Percentiles rank a stretch among this genome's conserved stretches.
phyloP scores from a whole-genome alignment of 1,284 basidiomycete species.

The Cerrena zonata region DNA sequence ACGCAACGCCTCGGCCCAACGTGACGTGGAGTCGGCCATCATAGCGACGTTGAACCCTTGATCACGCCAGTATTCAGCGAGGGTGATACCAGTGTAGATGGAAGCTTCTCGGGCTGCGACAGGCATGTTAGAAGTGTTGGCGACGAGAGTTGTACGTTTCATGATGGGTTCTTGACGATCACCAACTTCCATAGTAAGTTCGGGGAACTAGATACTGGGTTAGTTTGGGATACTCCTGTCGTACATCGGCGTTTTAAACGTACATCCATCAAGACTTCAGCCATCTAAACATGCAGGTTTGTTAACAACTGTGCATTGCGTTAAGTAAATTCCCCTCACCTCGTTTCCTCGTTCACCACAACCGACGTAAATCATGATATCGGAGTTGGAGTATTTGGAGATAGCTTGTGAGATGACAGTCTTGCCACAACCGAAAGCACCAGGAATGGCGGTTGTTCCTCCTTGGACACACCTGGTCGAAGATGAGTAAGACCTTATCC shows the following conservation, averaged over 20 bases:
- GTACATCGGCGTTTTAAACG: constrained; percentile 19
- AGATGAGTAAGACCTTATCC: constrained; percentile 4
- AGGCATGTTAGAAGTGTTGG: constrained; percentile 99
- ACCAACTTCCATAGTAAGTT: constrained; percentile 85
- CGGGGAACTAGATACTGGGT: constrained; percentile 79
- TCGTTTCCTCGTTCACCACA: constrained; percentile 92
- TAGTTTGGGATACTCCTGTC: constrained; percentile 11
- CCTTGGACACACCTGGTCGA: constrained; percentile 86
- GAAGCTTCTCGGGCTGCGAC: constrained; percentile 99
- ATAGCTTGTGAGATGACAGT: constrained; percentile 96
- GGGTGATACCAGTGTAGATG: constrained; percentile 99
- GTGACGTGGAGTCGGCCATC: constrained; percentile 99
- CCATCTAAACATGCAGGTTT: constrained; percentile 62
- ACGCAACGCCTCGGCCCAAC: constrained; percentile 98
- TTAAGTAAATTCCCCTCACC: constrained; percentile 39
- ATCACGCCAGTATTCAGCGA: constrained; percentile 99
- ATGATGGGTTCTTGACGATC: constrained; percentile 98
- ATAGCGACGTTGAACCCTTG: constrained; percentile 97
- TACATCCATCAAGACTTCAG: constrained; percentile 93
- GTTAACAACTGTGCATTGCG: not conserved
- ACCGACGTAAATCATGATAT: constrained; percentile 98
- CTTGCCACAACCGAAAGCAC: constrained; percentile 97
- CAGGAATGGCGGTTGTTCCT: constrained; percentile 97
- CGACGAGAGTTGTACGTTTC: constrained; percentile 98
- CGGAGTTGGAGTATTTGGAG: constrained; percentile 99